Base-by-base conservation (phyloP, 768 basidiomycete species). In the Collybiopsis luxurians region DNA sequence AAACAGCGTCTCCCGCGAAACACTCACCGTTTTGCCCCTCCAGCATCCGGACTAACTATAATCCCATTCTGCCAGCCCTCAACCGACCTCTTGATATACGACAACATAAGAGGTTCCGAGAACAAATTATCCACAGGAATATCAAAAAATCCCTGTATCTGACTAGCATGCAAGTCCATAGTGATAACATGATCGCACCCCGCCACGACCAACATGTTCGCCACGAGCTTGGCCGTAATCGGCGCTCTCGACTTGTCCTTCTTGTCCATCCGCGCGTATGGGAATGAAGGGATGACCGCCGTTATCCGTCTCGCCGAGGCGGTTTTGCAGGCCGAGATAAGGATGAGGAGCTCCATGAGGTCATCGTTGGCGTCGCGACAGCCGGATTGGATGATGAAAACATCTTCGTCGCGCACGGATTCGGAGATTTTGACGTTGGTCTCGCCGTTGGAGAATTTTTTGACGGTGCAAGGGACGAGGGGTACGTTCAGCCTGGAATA, bases 101-200 rank as follows among this genome's bases (percentile, higher is more conserved):
- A 79, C 60, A 97, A 79, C 90, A 98, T 96, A 59, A 95, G 78
- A 2, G 97, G 94, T 70, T 99, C 96, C 36, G 92, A 95, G 75
- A 89, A 98, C 44, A 98, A 79, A 70, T 98, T 98, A 75, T 98
- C 96, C 26, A 97, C 95, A 9, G 96, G 96, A 62, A 98, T 93
- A 71, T 98, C 95, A 70, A 98, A 98, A 79, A 98, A 98, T 6
- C 96, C 96, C 69, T 98, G 96, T 59, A 98, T 98, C 75, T 98
- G 96, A 65, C 90, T 90, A 40, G 96, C 95, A 67, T 98, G 96
- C 50, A 98, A 76, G 71, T 98, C 95, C 90, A 98, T 96, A n/a
- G 96, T 98, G 63, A 99, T 98, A 66, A 99, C 89, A 68, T 98
- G 96, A 73, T 98, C 96, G 68, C 95, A 97, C 23, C 96, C 96